These are phyloP conservation scores for Emergomyces orientalis DNA, from an alignment of 2,329 filamentous ascomycete genomes.

Conservation along the genomic window DNA sequence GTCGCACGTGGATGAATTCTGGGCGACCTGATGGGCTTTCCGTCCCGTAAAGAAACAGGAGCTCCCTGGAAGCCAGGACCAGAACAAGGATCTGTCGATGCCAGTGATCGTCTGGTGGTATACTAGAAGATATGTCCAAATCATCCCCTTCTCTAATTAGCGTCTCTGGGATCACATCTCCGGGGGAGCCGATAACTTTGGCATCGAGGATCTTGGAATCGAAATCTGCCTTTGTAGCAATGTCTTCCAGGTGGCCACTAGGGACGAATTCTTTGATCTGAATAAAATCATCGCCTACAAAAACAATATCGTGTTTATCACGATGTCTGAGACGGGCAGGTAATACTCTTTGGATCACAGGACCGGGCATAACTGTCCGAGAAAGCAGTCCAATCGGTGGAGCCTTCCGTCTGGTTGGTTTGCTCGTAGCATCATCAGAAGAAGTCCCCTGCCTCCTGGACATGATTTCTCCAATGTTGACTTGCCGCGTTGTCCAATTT, in stretches of 20 bases:
- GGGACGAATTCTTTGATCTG: slow-evolving; percentile 65
- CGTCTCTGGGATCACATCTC: slow-evolving; percentile 31
- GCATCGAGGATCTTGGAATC: slow-evolving; percentile 69
- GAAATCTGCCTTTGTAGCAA: slow-evolving; percentile 73
- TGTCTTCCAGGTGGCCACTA: slow-evolving; percentile 61
- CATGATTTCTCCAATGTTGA: slow-evolving; percentile 16
- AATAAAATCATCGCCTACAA: slow-evolving; percentile 73
- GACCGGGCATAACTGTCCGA: slow-evolving; percentile 66
- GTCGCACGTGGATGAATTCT: slow-evolving; percentile 53
- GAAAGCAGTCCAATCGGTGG: slow-evolving; percentile 65
- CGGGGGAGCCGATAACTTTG: slow-evolving; percentile 56
- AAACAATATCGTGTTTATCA: slow-evolving; percentile 69
- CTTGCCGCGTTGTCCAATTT: slow-evolving; percentile 14
- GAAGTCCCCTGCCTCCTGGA: slow-evolving; percentile 12
- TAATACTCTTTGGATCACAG: slow-evolving; percentile 65
- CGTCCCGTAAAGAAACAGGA: slow-evolving; percentile 66
- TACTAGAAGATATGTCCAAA: slow-evolving; percentile 9
- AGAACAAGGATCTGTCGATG: slow-evolving; percentile 77
- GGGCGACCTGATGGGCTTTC: slow-evolving; percentile 37
- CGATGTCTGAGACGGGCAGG: slow-evolving; percentile 66
- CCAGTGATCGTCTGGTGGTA: slow-evolving; percentile 27
- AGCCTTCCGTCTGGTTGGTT: slow-evolving; percentile 25
- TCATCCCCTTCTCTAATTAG: slow-evolving; percentile 22
- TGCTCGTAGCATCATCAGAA: slow-evolving; percentile 11
- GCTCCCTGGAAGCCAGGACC: slow-evolving; percentile 60